Evolutionary conservation across 1,284 basidiomycete species (phyloP).

Genomic region (Entoloma clypeatum): DNA sequence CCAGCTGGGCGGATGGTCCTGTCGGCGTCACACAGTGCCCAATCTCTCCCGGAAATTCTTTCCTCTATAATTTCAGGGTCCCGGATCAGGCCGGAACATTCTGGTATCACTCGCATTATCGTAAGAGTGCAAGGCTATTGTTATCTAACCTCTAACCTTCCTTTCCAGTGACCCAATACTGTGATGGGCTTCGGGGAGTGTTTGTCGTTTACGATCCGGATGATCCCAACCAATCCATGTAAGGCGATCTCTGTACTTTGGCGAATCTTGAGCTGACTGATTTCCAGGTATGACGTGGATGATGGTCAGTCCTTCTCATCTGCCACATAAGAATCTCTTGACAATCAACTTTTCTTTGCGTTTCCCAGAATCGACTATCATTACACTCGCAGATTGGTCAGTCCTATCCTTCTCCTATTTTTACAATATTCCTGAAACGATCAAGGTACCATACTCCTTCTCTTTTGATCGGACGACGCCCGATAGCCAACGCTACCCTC

Average conservation of each 20-base stretch:
- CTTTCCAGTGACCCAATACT: conserved; percentile 28
- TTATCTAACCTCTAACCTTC: conserved; percentile 23
- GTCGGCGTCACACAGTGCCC: conserved; percentile 37
- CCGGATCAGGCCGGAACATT: conserved; percentile 37
- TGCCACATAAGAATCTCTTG: neutral
- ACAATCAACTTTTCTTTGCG: conserved; percentile 6
- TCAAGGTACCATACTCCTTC: conserved; percentile 31
- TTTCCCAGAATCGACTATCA: conserved; percentile 22
- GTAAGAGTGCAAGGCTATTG: conserved; percentile 18
- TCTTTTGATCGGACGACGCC: conserved; percentile 34
- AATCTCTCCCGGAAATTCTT: conserved; percentile 29
- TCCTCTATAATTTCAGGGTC: conserved; percentile 30
- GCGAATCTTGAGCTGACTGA: neutral
- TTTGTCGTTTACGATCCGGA: conserved; percentile 43
- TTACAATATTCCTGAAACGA: neutral
- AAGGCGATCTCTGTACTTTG: conserved; percentile 3
- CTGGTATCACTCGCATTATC: conserved; percentile 43
- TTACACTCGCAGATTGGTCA: conserved; percentile 28
- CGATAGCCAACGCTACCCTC: conserved; percentile 24
- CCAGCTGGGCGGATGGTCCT: conserved; percentile 32
- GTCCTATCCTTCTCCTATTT: neutral
- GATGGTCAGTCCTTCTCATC: conserved; percentile 30
- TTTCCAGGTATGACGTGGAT: conserved; percentile 39
- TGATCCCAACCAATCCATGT: conserved; percentile 32
- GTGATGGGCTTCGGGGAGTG: conserved; percentile 44